Evolutionary conservation across 1,284 basidiomycete species (phyloP).

Genomic region (Cutaneotrichosporon sp.): DNA sequence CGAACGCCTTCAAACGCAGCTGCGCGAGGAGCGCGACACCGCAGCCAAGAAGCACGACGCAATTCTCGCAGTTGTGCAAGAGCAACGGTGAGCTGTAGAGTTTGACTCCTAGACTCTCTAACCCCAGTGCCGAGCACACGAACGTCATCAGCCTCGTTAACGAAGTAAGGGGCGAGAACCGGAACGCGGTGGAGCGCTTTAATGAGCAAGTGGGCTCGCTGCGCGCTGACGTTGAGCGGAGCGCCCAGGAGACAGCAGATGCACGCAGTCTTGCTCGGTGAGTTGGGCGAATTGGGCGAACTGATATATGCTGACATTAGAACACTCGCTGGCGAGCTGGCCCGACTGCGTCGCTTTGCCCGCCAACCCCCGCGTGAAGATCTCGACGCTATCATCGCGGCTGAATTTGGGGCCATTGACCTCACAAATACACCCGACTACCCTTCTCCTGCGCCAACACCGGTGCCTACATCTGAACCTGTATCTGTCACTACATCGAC

Average conservation of each 20-base stretch:
- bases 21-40: conserved; percentile 32
- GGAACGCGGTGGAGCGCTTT: conserved; percentile 18
- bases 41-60: conserved; percentile 30
- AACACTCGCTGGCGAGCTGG: neutral
- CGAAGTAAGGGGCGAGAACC: conserved; percentile 19
- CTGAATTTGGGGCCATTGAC: neutral
- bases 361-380: neutral
- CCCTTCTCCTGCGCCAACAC: too few species aligned
- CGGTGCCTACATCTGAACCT: too few species aligned
- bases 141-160: conserved; percentile 24
- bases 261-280: conserved; percentile 31
- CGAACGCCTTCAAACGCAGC: conserved; percentile 24
- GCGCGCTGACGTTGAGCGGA: conserved; percentile 25
- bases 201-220: conserved; percentile 20
- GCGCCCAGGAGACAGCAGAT: conserved; percentile 20
- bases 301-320: neutral
- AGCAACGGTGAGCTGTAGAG: conserved; percentile 31
- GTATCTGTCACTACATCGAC: too few species aligned
- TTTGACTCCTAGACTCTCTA: neutral
- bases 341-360: neutral
- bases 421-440: too few species aligned
- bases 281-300: conserved; percentile 5
- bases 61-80: conserved; percentile 31
- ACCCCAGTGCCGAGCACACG: conserved; percentile 29
- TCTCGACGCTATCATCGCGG: conserved; percentile 1